Base-by-base conservation (phyloP, 2,329 filamentous ascomycete species). In the Colletotrichum australisinense region DNA sequence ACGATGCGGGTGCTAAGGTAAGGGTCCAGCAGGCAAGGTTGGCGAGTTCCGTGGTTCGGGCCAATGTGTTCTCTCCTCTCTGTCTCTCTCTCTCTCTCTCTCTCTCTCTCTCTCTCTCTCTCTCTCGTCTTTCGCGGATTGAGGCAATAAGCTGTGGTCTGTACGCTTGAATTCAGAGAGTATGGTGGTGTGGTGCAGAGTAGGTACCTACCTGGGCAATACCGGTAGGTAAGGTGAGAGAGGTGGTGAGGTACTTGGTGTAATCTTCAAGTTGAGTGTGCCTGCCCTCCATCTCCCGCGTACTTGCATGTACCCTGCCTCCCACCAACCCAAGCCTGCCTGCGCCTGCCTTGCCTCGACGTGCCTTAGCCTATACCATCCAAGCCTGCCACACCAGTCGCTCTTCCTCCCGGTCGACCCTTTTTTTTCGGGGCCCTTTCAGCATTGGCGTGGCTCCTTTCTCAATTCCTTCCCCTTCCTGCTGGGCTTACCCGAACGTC, bases 401-500 rank as follows among this genome's bases (percentile, higher is more conserved):
- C 55, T 53, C 38, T 26, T 60, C 46, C 62, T 73, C 71, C 67
- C 49, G 28, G 71, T 66, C 56, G 71, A 73, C 71, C 71, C 62
- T 73, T 70, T 73, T 73, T 73, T 66, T 71, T 57, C 22, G 46
- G 56, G 53, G 24, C 63, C 66, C 49, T 38, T 22, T 55, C 53
- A 56, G 53, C 22, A 53, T 65, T 69, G 59, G 71, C 56, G 71
- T 73, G 60, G 67, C 62, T 73, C 46, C 62, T 73, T 66, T 73
- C 14, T 46, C 67, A 69, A 64, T 69, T 65, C 71, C 62, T 64
- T 70, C 71, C 71, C 46, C 38, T 70, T 73, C 56, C 60, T 52
- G 67, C 67, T 71, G 49, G 71, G 67, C 71, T 71, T 71, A 71
- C 71, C 67, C 67, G 38, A 66, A 71, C 66, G 71, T 71, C 62